A percentile compares a stretch with the other conserved stretches of the same genome.
Conservation (phyloP, 2,329 filamentous ascomycete genomes). For the Lasiodiplodia sp. region DNA sequence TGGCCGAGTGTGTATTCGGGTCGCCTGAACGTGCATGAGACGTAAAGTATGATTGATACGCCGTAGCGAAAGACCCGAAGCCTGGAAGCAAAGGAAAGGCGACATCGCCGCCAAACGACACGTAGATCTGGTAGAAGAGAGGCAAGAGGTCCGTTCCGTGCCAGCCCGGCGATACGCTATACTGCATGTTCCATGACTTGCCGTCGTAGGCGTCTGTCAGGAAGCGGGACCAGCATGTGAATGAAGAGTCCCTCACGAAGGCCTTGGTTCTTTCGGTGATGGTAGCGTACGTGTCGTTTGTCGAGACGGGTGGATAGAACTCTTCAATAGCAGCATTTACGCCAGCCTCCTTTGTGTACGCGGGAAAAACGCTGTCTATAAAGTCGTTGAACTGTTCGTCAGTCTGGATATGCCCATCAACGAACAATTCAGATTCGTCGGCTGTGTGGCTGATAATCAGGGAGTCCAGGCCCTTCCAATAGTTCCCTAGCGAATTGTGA, state of each 20-base stretch:
- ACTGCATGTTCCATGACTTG: slow-evolving; percentile 28
- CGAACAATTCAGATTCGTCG: slow-evolving; percentile 25
- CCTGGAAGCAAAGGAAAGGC: slow-evolving; percentile 8
- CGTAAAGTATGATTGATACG: slow-evolving; percentile 27
- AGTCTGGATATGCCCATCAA: slow-evolving; percentile 26
- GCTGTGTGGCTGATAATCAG: slow-evolving; percentile 43
- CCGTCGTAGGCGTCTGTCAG: slow-evolving; percentile 22
- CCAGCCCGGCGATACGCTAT: slow-evolving; percentile 26
- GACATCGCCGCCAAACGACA: slow-evolving; percentile 24
- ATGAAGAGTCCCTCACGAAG: slow-evolving; percentile 23
- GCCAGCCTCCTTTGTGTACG: slow-evolving; percentile 11
- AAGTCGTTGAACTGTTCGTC: slow-evolving; percentile 24
- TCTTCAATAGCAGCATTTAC: slow-evolving; percentile 23
- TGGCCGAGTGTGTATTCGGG: slow-evolving; percentile 23
- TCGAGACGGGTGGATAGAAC: slow-evolving; percentile 18
- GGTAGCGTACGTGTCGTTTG: slow-evolving; percentile 25
- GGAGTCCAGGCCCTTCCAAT: slow-evolving; percentile 43
- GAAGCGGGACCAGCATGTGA: slow-evolving; percentile 26
- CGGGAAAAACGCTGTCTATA: slow-evolving; percentile 16
- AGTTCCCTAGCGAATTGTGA: slow-evolving; percentile 38
- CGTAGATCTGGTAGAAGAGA: slow-evolving; percentile 23
- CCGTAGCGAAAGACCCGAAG: slow-evolving; percentile 10
- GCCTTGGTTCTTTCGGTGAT: slow-evolving; percentile 14
- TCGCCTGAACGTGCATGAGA: slow-evolving; percentile 26
- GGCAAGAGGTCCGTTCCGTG: slow-evolving; percentile 30